These are phyloP conservation scores for Annulohypoxylon moriforme DNA, from an alignment of 495 filamentous ascomycete genomes.

Conservation along the genomic window DNA sequence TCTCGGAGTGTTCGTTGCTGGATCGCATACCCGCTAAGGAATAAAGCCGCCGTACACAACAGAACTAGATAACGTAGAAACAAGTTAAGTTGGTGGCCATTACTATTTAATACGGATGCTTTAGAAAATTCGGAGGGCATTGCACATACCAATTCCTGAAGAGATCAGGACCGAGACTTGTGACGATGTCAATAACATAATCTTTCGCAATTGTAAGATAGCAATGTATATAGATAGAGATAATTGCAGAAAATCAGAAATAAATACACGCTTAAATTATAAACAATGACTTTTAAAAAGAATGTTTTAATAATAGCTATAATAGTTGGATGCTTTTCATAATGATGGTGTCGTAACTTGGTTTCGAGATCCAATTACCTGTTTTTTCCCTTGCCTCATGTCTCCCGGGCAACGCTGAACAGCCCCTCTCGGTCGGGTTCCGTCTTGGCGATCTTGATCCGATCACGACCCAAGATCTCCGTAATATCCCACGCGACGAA, in stretches of 20 bases:
- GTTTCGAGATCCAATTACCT: constrained; percentile 29
- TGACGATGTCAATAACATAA: constrained; percentile 63
- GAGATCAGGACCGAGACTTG: constrained; percentile 65
- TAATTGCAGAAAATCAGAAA: background rate
- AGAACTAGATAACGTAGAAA: constrained; percentile 51
- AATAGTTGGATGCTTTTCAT: constrained; percentile 7
- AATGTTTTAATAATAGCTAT: constrained; percentile 12
- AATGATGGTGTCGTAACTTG: constrained; percentile 7
- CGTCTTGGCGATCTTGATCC: constrained; percentile 43
- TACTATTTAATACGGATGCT: background rate
- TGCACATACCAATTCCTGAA: constrained; percentile 58
- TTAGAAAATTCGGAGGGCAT: constrained; percentile 14
- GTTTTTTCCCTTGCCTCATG: constrained; percentile 32
- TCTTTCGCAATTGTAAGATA: constrained; percentile 22
- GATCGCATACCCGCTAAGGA: constrained; percentile 64
- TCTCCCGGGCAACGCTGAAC: constrained; percentile 36
- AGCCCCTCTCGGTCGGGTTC: constrained; percentile 24
- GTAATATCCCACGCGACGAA: constrained; percentile 12
- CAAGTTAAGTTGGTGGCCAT: background rate
- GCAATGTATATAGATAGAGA: constrained; percentile 18
- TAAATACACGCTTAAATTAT: background rate
- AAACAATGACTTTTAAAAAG: constrained; percentile 10
- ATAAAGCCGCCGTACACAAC: constrained; percentile 63
- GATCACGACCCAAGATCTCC: constrained; percentile 34
- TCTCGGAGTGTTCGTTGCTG: constrained; percentile 66